A percentile compares a stretch with the other conserved stretches of the same genome.
These are phyloP conservation scores for Debaryomycetaceae sp. DNA, from an alignment of 1,139 yeast genomes.

Conservation along the genomic window DNA sequence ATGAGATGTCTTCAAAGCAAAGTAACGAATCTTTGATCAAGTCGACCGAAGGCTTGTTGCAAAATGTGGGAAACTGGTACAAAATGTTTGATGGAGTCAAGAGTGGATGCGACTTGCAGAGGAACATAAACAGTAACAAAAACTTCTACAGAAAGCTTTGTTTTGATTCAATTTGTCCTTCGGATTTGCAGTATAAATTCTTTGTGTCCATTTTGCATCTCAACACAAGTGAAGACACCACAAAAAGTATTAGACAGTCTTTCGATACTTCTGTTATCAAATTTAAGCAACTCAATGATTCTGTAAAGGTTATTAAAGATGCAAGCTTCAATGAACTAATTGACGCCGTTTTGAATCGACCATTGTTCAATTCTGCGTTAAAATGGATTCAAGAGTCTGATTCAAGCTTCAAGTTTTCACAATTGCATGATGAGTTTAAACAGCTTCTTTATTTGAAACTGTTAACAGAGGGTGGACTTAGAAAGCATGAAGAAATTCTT, in stretches of 20 bases:
- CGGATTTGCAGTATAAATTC: conserved; percentile 24
- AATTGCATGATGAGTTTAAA: conserved; percentile 25
- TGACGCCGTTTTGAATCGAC: conserved; percentile 22
- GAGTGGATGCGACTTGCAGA: conserved; percentile 21
- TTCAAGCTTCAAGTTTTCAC: conserved; percentile 10
- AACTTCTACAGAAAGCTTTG: conserved; percentile 29
- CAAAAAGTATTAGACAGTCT: conserved; percentile 13
- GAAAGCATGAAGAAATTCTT: conserved; percentile 38
- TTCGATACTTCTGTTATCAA: conserved; percentile 20
- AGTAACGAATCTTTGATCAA: conserved; percentile 19
- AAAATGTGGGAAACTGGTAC: conserved; percentile 29
- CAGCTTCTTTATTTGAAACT: conserved; percentile 36
- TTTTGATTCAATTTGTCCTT: conserved; percentile 40
- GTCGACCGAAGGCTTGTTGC: conserved; percentile 14
- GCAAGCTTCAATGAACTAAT: conserved; percentile 31
- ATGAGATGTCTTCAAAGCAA: conserved; percentile 24
- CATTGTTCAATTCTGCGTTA: conserved; percentile 27
- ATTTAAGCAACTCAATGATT: conserved; percentile 21
- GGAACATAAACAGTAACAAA: conserved; percentile 27
- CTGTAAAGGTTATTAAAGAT: conserved; percentile 30
- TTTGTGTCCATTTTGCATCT: conserved; percentile 23
- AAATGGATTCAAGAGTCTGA: conserved; percentile 13
- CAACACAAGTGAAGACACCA: conserved; percentile 14
- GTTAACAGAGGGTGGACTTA: conserved; percentile 34
- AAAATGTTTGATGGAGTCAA: conserved; percentile 14